Percentiles rank a stretch among this genome's conserved stretches.
Evolutionary conservation across 2,329 filamentous ascomycete species (phyloP).

Genomic region (Oidium heveae): DNA sequence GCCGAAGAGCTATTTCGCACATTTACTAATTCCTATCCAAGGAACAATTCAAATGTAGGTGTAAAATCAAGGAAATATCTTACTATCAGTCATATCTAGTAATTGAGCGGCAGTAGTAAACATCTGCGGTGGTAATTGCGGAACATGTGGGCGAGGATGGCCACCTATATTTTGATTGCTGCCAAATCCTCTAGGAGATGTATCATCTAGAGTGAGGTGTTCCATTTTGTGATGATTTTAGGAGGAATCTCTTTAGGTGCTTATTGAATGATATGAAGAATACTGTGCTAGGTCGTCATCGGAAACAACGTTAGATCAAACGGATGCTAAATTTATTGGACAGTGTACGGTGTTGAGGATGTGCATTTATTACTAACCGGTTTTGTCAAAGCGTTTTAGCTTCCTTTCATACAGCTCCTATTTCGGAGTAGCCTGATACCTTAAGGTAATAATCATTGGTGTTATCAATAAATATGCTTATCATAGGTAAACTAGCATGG

Average conservation of each 20-base stretch:
- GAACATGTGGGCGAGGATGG: conserved; percentile 3
- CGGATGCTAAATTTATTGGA: too few relatives aligned
- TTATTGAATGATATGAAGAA: not conserved
- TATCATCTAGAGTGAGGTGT: conserved; percentile 25
- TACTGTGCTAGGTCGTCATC: not conserved
- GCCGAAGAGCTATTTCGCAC: not conserved
- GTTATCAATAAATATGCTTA: not conserved
- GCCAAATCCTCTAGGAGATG: conserved; percentile 13
- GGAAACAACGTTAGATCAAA: too few relatives aligned
- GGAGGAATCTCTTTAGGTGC: not conserved
- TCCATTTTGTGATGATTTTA: conserved; percentile 20
- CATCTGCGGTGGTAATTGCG: conserved; percentile 72
- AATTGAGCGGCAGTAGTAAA: conserved; percentile 94
- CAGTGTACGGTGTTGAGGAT: not conserved
- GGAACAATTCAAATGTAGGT: not conserved
- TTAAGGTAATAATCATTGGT: too few relatives aligned
- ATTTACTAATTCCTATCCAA: not conserved
- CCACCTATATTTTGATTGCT: not conserved
- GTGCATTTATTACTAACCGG: not conserved
- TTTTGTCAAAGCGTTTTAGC: not conserved
- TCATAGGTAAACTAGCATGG: not conserved
- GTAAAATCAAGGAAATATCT: conserved; percentile 16
- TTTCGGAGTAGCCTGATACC: too few relatives aligned
- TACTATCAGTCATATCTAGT: conserved; percentile 91
- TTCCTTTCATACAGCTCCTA: not conserved